A percentile compares a stretch with the other conserved stretches of the same genome.
phyloP scores from a whole-genome alignment of 352 stramenopile genomes.

The Saprolegnia parasitica region DNA sequence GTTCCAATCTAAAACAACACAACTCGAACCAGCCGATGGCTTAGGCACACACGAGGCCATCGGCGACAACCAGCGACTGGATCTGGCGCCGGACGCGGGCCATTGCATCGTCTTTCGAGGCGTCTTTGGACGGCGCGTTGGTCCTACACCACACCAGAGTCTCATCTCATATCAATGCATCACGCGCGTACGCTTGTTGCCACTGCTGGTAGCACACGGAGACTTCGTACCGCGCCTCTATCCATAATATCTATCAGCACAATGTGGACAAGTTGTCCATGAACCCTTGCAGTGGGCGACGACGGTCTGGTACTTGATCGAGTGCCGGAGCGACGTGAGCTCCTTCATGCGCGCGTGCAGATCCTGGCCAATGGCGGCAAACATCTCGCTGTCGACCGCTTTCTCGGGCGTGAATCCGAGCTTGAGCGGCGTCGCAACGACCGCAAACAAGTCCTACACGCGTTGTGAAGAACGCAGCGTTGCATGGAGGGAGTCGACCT shows the following conservation, averaged over 20 bases:
- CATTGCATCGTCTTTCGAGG: too few species aligned
- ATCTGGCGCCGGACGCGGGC: too few species aligned
- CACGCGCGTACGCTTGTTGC: constrained; percentile 3
- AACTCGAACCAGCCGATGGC: too few species aligned
- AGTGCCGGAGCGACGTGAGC: constrained; percentile 13
- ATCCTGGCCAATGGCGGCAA: constrained; percentile 11
- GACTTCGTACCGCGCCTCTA: constrained; percentile 7
- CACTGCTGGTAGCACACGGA: constrained; percentile 1
- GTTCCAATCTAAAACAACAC: too few species aligned
- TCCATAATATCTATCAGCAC: not conserved
- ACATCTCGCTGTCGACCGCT: constrained; percentile 1
- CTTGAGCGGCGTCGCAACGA: constrained; percentile 12
- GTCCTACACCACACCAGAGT: too few species aligned
- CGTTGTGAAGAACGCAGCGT: not conserved
- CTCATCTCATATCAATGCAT: too few species aligned
- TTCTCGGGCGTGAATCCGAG: constrained; percentile 11
- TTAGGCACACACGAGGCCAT: too few species aligned
- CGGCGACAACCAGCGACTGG: too few species aligned
- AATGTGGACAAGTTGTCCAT: not conserved
- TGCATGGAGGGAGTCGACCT: not conserved
- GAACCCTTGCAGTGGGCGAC: constrained; percentile 22
- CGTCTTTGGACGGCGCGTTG: too few species aligned
- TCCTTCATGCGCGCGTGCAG: constrained; percentile 24
- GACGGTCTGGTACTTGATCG: constrained; percentile 18
- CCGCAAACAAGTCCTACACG: constrained; percentile 22